phyloP scores from a whole-genome alignment of 2,329 filamentous ascomycete genomes.

The Fusarium burgessii region DNA sequence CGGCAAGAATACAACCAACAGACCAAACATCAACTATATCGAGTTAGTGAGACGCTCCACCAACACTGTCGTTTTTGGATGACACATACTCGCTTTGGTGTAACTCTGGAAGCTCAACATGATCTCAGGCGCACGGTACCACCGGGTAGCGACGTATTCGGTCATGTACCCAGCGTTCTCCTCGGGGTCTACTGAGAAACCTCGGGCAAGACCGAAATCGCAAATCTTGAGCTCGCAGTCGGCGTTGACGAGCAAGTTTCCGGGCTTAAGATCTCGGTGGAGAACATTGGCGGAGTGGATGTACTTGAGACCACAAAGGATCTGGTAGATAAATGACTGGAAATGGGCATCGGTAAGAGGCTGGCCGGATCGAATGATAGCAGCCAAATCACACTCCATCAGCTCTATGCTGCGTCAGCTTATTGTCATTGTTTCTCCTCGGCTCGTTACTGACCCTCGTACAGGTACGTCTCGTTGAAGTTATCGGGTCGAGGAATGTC shows the following conservation, averaged over 20 bases:
- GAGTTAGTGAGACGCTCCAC: constrained; percentile 21
- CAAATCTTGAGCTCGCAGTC: constrained; percentile 99
- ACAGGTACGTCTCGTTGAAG: constrained; percentile 99
- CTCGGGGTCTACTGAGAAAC: constrained; percentile 96
- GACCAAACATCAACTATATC: constrained; percentile 97
- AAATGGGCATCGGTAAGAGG: constrained; percentile 98
- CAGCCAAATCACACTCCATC: constrained; percentile 98
- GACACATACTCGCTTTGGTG: constrained; percentile 95
- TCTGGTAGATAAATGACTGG: constrained; percentile 99
- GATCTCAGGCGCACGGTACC: constrained; percentile 95
- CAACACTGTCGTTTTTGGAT: background rate
- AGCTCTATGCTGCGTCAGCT: constrained; percentile 72
- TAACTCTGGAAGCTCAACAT: constrained; percentile 99
- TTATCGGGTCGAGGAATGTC: constrained; percentile 97
- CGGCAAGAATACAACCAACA: constrained; percentile 96
- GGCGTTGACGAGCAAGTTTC: constrained; percentile 96
- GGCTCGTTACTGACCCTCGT: constrained; percentile 78
- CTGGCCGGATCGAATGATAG: constrained; percentile 97
- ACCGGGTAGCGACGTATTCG: constrained; percentile 97
- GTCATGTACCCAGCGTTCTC: constrained; percentile 99
- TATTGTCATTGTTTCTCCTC: constrained; percentile 5
- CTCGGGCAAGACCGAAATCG: constrained; percentile 95
- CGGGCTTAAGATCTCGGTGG: constrained; percentile 96
- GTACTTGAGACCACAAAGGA: constrained; percentile 97
- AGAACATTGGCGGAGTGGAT: constrained; percentile 99